These are phyloP conservation scores for Mycena chlorophos DNA, from an alignment of 768 basidiomycete species.

Conservation along the genomic window DNA sequence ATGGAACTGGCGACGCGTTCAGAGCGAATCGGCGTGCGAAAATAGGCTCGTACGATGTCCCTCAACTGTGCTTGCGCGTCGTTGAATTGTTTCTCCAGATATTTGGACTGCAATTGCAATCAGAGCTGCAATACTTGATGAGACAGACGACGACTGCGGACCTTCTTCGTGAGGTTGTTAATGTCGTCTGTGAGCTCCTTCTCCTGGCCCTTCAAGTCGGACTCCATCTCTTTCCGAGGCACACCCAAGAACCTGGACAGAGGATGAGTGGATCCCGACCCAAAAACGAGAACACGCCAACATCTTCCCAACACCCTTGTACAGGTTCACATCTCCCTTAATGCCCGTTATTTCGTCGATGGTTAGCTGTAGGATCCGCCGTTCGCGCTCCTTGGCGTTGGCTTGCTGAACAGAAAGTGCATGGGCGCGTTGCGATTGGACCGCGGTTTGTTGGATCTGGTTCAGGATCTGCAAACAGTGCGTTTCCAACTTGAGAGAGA, in stretches of 20 bases:
- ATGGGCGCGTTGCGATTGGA: constrained; percentile 81
- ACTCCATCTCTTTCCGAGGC: constrained; percentile 77
- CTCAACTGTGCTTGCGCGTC: constrained; percentile 86
- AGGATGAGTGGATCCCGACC: constrained; percentile 6
- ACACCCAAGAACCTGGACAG: constrained; percentile 85
- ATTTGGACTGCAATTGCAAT: constrained; percentile 62
- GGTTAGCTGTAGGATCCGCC: constrained; percentile 86
- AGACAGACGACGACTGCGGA: constrained; percentile 34
- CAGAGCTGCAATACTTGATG: not conserved
- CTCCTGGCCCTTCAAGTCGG: constrained; percentile 71
- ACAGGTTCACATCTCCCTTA: constrained; percentile 75
- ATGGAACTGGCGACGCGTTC: constrained; percentile 49
- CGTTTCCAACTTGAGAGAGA: constrained; percentile 22
- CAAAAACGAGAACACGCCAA: constrained; percentile 36
- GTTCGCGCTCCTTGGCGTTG: constrained; percentile 81
- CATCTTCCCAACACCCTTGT: constrained; percentile 97
- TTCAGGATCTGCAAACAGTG: constrained; percentile 66
- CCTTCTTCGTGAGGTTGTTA: constrained; percentile 82
- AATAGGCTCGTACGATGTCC: constrained; percentile 64
- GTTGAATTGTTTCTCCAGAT: constrained; percentile 89
- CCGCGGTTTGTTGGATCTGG: constrained; percentile 90
- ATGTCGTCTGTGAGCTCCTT: constrained; percentile 86
- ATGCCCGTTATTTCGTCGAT: constrained; percentile 77
- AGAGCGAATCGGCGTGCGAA: not conserved
- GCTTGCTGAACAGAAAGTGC: constrained; percentile 74